Evolutionary conservation across 2,329 filamentous ascomycete genomes (phyloP).

Genomic region (Nemania sp.): DNA sequence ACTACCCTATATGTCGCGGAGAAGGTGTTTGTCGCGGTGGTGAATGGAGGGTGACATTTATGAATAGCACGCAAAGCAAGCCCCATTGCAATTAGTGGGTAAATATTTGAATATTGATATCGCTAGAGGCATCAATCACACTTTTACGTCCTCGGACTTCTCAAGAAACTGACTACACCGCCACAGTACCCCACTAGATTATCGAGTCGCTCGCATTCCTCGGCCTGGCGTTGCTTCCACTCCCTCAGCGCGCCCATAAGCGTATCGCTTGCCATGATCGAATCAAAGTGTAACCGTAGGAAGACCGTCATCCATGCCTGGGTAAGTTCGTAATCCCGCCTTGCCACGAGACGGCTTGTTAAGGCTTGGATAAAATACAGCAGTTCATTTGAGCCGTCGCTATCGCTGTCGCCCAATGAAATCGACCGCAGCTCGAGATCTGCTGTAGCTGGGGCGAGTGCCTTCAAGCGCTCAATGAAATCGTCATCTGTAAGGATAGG

Average conservation of each 20-base stretch:
- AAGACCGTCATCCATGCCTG: constrained; percentile 99
- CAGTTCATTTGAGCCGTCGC: constrained; percentile 68
- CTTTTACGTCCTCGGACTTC: constrained; percentile 59
- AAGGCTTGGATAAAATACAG: constrained; percentile 80
- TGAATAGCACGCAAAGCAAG: no score
- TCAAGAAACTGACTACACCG: constrained; percentile 82
- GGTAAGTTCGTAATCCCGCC: constrained; percentile 87
- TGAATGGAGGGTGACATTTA: no score
- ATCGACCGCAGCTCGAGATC: constrained; percentile 91
- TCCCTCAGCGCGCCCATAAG: constrained; percentile 64
- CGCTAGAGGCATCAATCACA: no score
- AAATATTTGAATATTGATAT: no score
- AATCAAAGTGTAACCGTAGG: constrained; percentile 73
- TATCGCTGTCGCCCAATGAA: constrained; percentile 47
- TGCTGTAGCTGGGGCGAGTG: constrained; percentile 79
- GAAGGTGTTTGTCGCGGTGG: no score
- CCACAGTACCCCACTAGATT: constrained; percentile 84
- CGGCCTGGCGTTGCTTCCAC: constrained; percentile 75
- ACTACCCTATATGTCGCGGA: no score
- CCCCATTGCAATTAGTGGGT: no score
- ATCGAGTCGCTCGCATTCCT: constrained; percentile 72
- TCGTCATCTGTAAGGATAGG: constrained; percentile 53
- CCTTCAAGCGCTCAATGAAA: constrained; percentile 79
- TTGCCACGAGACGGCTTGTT: constrained; percentile 68
- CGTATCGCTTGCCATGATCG: constrained; percentile 54